Evolutionary conservation across 2,329 filamentous ascomycete species (phyloP), one percentile per base, ranked within the genome.

Genomic region (Neopestalotiopsis sp.): DNA sequence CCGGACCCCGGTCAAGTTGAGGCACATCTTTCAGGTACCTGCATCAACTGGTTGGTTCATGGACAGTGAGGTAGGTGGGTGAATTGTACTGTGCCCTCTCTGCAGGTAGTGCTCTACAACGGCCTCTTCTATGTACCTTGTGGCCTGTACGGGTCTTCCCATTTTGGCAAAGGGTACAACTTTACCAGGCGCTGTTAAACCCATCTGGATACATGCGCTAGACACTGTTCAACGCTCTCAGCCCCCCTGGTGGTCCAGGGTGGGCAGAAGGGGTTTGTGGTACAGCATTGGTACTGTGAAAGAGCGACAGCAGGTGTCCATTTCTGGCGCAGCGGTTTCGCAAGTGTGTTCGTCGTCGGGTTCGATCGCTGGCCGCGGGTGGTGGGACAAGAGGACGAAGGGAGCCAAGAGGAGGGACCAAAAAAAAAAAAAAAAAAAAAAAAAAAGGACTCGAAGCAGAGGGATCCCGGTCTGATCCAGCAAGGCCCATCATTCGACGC

Each of bases 311-410:
- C 9, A 12, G 28, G 49, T 66, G 34, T 34, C 63, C 63, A 45
- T 66, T 66, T 57, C 49, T 42, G 63, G 63, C 30, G 45, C 45
- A 66, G 63, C 63, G 63, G 63, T 57, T 66, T 66, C 63, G 63
- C 63, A 57, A 66, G 63, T 66, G 40, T 65, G 9, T 66, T 66
- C 45, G 57, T 66, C 24, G 63, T 52, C 38, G 38, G 61, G n/a
- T 40, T 66, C 49, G 63, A 66, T 66, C 63, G 63, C 49, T 66
- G 45, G 63, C 49, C 63, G 63, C 63, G 63, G 63, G 42, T 66
- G 63, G 28, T 42, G 34, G 34, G 34, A 38, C 34, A 38, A 38
- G 34, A 38, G 34, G 6, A 38, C 6, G 34, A 38, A 38, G 34
- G 34, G 34, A 38, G 6, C 34, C 6, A 38, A 10, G 34, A 10